A percentile compares a stretch with the other conserved stretches of the same genome.
phyloP scores from a whole-genome alignment of 2,329 filamentous ascomycete species.

The Hirsutella minnesotensis region DNA sequence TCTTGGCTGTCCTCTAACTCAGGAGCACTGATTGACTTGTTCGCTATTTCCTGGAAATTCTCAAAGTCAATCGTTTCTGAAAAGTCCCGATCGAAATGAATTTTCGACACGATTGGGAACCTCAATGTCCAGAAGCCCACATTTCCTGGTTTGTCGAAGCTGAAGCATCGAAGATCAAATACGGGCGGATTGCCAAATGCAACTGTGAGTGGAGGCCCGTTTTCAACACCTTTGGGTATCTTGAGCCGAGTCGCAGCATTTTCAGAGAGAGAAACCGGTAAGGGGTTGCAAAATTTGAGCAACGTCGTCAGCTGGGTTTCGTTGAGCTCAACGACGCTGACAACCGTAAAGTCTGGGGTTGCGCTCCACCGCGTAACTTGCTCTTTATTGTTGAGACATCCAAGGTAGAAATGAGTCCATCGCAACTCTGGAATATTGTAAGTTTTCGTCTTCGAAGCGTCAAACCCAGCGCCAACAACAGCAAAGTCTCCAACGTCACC shows the following conservation, averaged over 20 bases:
- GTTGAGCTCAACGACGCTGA: conserved; percentile 51
- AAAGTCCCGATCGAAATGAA: conserved; percentile 65
- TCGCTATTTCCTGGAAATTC: conserved; percentile 57
- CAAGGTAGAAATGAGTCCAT: conserved; percentile 76
- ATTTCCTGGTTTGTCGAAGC: conserved; percentile 62
- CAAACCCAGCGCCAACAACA: conserved; percentile 62
- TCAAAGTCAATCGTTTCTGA: conserved; percentile 56
- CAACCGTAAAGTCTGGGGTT: conserved; percentile 51
- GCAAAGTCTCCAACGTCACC: conserved; percentile 79
- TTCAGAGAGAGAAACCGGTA: conserved; percentile 22
- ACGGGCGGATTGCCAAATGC: conserved; percentile 62
- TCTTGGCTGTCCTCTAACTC: conserved; percentile 46
- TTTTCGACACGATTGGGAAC: conserved; percentile 64
- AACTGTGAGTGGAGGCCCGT: conserved; percentile 29
- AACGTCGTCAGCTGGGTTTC: conserved; percentile 38
- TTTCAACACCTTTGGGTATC: conserved; percentile 31
- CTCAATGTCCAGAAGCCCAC: conserved; percentile 62
- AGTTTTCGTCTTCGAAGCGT: conserved; percentile 47
- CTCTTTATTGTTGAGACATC: conserved; percentile 59
- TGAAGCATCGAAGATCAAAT: conserved; percentile 69
- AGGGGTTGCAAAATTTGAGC: conserved; percentile 32
- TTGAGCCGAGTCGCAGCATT: conserved; percentile 32
- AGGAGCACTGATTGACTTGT: conserved; percentile 37
- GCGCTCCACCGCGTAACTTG: conserved; percentile 37
- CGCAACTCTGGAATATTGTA: conserved; percentile 41